These are phyloP conservation scores for Fusarium acutatum DNA, from an alignment of 2,329 filamentous ascomycete genomes.

Conservation along the genomic window DNA sequence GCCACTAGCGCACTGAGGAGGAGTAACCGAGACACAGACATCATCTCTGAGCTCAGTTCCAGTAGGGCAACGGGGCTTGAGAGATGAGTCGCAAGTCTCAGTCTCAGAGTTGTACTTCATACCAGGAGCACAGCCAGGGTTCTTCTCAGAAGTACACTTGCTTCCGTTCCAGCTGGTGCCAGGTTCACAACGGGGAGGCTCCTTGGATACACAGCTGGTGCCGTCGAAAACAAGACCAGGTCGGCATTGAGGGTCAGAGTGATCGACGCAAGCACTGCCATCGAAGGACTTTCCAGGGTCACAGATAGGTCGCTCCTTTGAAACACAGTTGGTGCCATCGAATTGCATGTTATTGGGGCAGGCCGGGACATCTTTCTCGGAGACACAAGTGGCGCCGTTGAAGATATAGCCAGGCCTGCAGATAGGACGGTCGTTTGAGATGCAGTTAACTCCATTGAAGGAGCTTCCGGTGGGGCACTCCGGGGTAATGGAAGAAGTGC, in stretches of 20 bases:
- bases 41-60: constrained; percentile 9
- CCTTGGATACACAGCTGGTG: constrained; percentile 4
- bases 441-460: background rate
- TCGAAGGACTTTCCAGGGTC: background rate
- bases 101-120: constrained; percentile 1
- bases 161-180: background rate
- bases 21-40: background rate
- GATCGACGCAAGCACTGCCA: background rate
- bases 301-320: background rate
- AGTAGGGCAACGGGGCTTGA: background rate
- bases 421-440: background rate
- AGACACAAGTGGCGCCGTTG: background rate
- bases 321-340: constrained; percentile 4
- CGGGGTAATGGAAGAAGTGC: background rate
- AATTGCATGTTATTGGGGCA: background rate
- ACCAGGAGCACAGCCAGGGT: background rate
- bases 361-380: background rate
- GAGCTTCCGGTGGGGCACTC: background rate
- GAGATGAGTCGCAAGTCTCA: constrained; percentile 1
- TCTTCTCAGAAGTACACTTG: constrained; percentile 8
- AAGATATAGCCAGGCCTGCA: background rate
- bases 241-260: background rate
- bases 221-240: background rate
- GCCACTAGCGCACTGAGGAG: background rate
- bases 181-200: background rate